These are phyloP conservation scores for Porphyrellus cyaneotinctus DNA, from an alignment of 768 basidiomycete genomes.

Conservation along the genomic window DNA sequence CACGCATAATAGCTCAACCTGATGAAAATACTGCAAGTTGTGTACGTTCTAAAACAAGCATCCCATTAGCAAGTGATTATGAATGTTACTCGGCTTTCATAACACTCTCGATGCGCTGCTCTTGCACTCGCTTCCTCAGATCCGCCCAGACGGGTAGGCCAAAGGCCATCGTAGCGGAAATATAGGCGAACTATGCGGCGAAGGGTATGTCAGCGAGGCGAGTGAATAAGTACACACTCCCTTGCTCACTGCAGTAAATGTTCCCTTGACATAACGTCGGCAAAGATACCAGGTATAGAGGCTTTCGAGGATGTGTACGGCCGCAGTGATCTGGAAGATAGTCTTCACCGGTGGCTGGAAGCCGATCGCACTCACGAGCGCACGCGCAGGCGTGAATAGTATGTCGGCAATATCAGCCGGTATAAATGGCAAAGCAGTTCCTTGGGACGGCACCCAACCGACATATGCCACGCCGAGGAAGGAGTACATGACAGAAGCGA, in stretches of 20 bases:
- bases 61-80: too few relatives aligned
- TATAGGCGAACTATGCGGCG: conserved; percentile 45
- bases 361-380: conserved; percentile 12
- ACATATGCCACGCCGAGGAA: conserved; percentile 21
- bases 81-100: conserved; percentile 59
- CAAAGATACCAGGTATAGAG: conserved; percentile 32
- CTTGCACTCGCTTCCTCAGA: conserved; percentile 56
- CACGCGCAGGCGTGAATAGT: conserved; percentile 21
- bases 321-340: conserved; percentile 1
- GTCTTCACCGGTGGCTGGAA: conserved; percentile 13
- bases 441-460: conserved; percentile 14
- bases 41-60: too few relatives aligned
- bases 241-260: conserved; percentile 17
- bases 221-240: background rate
- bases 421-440: conserved; percentile 16
- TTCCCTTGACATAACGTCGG: conserved; percentile 22
- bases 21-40: too few relatives aligned
- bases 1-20: too few relatives aligned
- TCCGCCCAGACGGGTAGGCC: conserved; percentile 56
- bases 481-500: conserved; percentile 11
- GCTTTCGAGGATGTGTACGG: conserved; percentile 23
- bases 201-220: background rate
- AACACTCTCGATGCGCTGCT: conserved; percentile 71
- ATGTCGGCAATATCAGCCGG: conserved; percentile 10
- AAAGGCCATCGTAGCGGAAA: conserved; percentile 44